Conservation (phyloP, 441 rosid species). For the Gossypium gossypioides region DNA sequence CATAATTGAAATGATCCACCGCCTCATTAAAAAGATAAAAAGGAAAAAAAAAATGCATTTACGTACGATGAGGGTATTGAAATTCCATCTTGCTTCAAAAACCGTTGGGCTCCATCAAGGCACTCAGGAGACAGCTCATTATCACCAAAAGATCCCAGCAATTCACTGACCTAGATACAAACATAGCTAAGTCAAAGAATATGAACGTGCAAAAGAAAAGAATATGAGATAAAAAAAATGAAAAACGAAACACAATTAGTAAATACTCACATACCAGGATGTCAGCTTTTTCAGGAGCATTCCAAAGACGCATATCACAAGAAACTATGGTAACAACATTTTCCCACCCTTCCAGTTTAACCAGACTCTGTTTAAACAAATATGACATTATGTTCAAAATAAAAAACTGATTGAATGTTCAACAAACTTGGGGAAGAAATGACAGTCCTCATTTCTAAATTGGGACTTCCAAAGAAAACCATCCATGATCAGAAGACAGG, state of each 20-base stretch:
- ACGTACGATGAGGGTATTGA: slow-evolving; percentile 96
- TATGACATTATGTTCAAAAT: slow-evolving; percentile 9
- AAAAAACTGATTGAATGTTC: slow-evolving; percentile 1
- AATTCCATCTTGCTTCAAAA: slow-evolving; percentile 82
- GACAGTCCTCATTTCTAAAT: neutral
- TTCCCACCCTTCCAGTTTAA: slow-evolving; percentile 93
- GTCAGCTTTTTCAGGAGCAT: slow-evolving; percentile 91
- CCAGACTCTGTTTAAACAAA: slow-evolving; percentile 59
- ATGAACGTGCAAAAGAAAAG: slow-evolving; percentile 2
- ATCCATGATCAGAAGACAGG: neutral
- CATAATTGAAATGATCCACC: neutral
- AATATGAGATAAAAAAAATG: slow-evolving; percentile 1
- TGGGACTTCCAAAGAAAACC: neutral
- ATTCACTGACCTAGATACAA: slow-evolving; percentile 74
- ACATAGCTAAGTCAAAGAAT: slow-evolving; percentile 12
- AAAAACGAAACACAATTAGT: neutral
- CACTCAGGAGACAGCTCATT: slow-evolving; percentile 98
- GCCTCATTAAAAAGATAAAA: neutral
- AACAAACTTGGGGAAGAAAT: neutral
- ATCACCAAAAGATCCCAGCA: slow-evolving; percentile 97
- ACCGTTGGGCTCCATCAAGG: slow-evolving; percentile 96
- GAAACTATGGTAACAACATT: slow-evolving; percentile 73
- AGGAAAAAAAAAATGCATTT: neutral
- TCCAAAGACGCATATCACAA: slow-evolving; percentile 88
- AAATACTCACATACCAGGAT: slow-evolving; percentile 49